These are phyloP conservation scores for Emergomyces pasteurianus DNA, from an alignment of 2,329 filamentous ascomycete species.

Conservation along the genomic window DNA sequence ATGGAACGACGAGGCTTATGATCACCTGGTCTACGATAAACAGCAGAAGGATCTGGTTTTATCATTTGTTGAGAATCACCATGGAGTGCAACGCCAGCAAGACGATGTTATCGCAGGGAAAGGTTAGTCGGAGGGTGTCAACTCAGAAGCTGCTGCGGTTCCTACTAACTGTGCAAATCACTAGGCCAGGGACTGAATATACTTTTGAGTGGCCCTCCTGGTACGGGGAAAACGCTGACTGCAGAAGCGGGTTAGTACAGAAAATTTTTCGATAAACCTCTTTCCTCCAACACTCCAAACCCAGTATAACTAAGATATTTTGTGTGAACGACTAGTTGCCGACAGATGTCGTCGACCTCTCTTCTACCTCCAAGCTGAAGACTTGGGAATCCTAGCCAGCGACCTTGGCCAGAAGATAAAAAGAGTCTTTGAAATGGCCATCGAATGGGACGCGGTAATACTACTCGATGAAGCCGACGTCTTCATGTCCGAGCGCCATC, in stretches of 20 bases:
- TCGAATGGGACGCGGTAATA: constrained; percentile 12
- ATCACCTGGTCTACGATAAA: constrained; percentile 37
- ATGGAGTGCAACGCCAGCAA: constrained; percentile 1
- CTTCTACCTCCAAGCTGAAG: constrained; percentile 8
- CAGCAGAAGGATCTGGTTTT: constrained; percentile 31
- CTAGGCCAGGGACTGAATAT: neutral
- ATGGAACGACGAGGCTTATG: constrained; percentile 38
- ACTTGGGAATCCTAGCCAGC: constrained; percentile 9
- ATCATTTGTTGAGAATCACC: constrained; percentile 27
- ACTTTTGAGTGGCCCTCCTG: constrained; percentile 13
- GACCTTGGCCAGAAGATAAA: constrained; percentile 15
- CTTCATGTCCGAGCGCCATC: constrained; percentile 17
- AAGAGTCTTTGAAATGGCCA: constrained; percentile 17
- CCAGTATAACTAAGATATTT: constrained; percentile 9
- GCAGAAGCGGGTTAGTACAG: constrained; percentile 19
- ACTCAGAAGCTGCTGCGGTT: neutral
- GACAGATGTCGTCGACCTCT: constrained; percentile 3
- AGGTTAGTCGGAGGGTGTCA: constrained; percentile 13
- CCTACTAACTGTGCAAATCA: neutral
- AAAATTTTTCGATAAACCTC: constrained; percentile 3
- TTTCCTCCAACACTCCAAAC: neutral
- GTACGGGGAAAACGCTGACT: constrained; percentile 25
- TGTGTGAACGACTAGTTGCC: constrained; percentile 6
- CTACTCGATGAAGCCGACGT: constrained; percentile 30
- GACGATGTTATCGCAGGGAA: constrained; percentile 25